Evolutionary conservation across 1,284 basidiomycete genomes (phyloP), one percentile per base, ranked within the genome.

Genomic region (Ceratobasidium sp.): DNA sequence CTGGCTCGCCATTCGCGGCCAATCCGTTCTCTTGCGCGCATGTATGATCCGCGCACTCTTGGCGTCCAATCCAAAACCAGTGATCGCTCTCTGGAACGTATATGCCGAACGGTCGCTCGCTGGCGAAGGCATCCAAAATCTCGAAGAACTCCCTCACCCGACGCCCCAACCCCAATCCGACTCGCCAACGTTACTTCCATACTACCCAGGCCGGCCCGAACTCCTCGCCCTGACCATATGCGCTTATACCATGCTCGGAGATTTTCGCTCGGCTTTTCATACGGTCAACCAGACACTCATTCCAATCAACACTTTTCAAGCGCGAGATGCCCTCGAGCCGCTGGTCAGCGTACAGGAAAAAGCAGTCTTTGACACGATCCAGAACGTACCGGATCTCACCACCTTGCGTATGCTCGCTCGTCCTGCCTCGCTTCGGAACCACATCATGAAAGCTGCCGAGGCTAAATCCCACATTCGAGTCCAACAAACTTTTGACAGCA

Each of bases 241-340:
- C n/a, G 91, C 91, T 12, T 81, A 88, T 78, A 86, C 88, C 3
- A 83, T 87, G 77, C 80, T 80, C 41, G 80, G 86, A 76, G 82
- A 84, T 30, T 90, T 92, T 75, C 76, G 79, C 10, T 82, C 79
- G 45, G 89, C 90, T 3, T 76, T 91, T 64, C 78, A 80, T 50
- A 78, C 79, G 4, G 86, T 80, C 71, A 74, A 86, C 8, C 75
- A 80, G 26, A 82, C 81, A 1, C 78, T 78, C n/a, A 77, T 81
- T 45, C 82, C 81, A 0, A 77, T 87, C 48, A 77, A 80, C 26
- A 74, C 77, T 26, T 79, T 76, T 32, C 21, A 50, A 50, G 8
- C 79, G 79, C 34, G 79, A 82, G 18, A 75, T 78, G 18, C 76
- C 78, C 80, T 88, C 28, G 74, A 74, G 3, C 57, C 79, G 43